A percentile compares a stretch with the other conserved stretches of the same genome.
Evolutionary conservation across 257 asterid genomes (phyloP).

Genomic region (Solanum chaucha): DNA sequence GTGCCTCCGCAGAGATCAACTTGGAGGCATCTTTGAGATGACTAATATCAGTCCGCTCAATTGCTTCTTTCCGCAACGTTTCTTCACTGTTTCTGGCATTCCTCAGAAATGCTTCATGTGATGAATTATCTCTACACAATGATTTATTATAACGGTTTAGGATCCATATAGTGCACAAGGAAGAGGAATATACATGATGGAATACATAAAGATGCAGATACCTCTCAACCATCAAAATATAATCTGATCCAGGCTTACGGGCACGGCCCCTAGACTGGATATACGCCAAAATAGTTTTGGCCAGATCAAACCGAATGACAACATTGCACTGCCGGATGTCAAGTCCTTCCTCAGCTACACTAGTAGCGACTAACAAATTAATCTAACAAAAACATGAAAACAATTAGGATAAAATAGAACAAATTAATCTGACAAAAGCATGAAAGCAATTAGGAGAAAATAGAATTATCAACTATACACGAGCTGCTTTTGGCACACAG

Average conservation of each 20-base stretch:
- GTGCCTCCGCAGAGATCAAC: constrained; percentile 44
- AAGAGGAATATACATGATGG: constrained; percentile 3
- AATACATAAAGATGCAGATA: constrained; percentile 17
- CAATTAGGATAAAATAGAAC: constrained; percentile 20
- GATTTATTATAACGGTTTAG: constrained; percentile 1
- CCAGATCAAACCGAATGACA: constrained; percentile 98
- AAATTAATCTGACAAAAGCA: constrained; percentile 64
- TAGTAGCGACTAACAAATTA: constrained; percentile 93
- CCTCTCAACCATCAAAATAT: constrained; percentile 99
- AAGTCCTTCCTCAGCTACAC: constrained; percentile 99
- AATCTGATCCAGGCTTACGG: constrained; percentile 97
- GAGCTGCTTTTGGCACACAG: background rate
- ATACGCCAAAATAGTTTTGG: constrained; percentile 95
- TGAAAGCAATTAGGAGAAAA: constrained; percentile 5
- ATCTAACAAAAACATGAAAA: constrained; percentile 41
- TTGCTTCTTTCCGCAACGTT: constrained; percentile 95
- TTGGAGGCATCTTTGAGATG: constrained; percentile 64
- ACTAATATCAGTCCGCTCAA: constrained; percentile 96
- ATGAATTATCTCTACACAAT: constrained; percentile 67
- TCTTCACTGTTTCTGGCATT: constrained; percentile 97
- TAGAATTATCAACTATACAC: background rate
- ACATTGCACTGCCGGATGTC: constrained; percentile 99
- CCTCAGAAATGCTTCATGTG: constrained; percentile 81
- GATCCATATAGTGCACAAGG: background rate
- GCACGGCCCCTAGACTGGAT: constrained; percentile 99